Base-by-base conservation (phyloP, 78 protist species). In the Dictyostelium intermedium region DNA sequence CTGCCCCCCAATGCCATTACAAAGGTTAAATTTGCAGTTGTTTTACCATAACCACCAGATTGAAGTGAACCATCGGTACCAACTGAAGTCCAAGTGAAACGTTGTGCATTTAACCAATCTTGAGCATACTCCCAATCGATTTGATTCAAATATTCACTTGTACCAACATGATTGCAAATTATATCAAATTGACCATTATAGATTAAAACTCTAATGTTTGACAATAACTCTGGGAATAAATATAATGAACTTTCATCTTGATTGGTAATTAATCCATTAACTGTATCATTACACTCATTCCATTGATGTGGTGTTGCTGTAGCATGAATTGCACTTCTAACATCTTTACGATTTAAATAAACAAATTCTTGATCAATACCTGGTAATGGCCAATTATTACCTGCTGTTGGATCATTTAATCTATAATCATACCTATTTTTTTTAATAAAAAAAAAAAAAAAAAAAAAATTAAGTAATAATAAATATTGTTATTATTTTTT, bases 161-260 rank as follows among this genome's bases (percentile, higher is more conserved):
- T 89, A 70, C 94, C 94, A 66, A 89, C 77, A 35, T 89, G 94
- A 20, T 89, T 89, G 70, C 94, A 89, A 81, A 89, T 89, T 5
- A 89, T 50, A 89, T 89, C 94, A 25, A 80, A 80, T 34, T 89
- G 85, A 50, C 94, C 94, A 35, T 89, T 89, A 56, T 89, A 89
- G 9, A 89, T 37, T 23, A 80, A 35, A 5, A 89, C 82, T 69
- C 63, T 61, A 35, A 89, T 43, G 5, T 63, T 14, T n/a, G 39
- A 2, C 8, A 89, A 32, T 9, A 80, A 20, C 3, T 63, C 14
- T 30, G 87, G 81, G 81, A 89, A 69, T 25, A 89, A n/a, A n/a
- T 69, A 27, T 8, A 89, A 56, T 80, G 87, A 43, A 80, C 69
- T 35, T n/a, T 78, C 82, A 89, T 89, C 94, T 30, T 60, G 83